Evolutionary conservation across 768 basidiomycete species (phyloP).

Genomic region (Pleurotus eryngii): DNA sequence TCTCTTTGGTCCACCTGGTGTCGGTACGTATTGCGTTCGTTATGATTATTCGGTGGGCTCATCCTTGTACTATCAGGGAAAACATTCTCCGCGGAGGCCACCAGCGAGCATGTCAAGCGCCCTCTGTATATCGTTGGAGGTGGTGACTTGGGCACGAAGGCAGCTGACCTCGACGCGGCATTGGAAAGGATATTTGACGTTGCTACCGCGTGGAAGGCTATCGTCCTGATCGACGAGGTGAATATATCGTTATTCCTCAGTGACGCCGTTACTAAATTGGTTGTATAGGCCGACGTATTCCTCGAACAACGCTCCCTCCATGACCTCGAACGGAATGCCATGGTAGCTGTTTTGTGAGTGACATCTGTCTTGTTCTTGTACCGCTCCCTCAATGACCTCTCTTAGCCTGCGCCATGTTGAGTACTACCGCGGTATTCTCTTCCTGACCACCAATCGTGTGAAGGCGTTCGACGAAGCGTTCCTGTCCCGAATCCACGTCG

Average conservation of each 20-base stretch:
- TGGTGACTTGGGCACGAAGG: slow-evolving; percentile 51
- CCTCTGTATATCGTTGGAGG: slow-evolving; percentile 53
- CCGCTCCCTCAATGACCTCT: slow-evolving; percentile 20
- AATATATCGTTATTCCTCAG: not conserved
- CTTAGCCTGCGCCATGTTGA: slow-evolving; percentile 51
- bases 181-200: slow-evolving; percentile 48
- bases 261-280: slow-evolving; percentile 7
- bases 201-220: slow-evolving; percentile 59
- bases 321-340: slow-evolving; percentile 64
- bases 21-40: slow-evolving; percentile 27
- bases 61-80: slow-evolving; percentile 29
- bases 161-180: slow-evolving; percentile 37
- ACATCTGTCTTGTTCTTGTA: slow-evolving; percentile 18
- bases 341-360: slow-evolving; percentile 58
- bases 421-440: slow-evolving; percentile 55
- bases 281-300: slow-evolving; percentile 60
- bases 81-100: slow-evolving; percentile 59
- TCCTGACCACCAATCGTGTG: slow-evolving; percentile 55
- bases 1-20: slow-evolving; percentile 56
- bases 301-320: slow-evolving; percentile 65
- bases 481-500: slow-evolving; percentile 64
- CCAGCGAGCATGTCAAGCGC: slow-evolving; percentile 50
- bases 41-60: no score
- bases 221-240: slow-evolving; percentile 55
- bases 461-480: slow-evolving; percentile 67